Evolutionary conservation across 2,329 filamentous ascomycete species (phyloP), one percentile per base, ranked within the genome.

Genomic region (Alternaria sp.): DNA sequence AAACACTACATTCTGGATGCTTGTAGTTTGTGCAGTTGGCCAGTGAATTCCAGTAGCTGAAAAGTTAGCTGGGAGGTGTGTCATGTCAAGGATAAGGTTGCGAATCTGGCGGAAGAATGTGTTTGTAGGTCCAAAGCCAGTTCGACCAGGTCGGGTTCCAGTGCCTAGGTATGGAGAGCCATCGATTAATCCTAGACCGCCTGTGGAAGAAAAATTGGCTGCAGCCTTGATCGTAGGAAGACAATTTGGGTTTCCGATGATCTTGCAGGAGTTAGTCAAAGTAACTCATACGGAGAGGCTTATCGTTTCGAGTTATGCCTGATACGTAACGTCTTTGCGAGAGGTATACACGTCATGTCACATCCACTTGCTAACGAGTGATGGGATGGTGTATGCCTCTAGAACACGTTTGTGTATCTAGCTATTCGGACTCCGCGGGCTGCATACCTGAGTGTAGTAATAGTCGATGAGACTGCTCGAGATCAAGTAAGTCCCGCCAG

Each of bases 51-150:
- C 79, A 20, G 84, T 81, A 2, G 83, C 81, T 3, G 79, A 71
- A 9, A 78, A 81, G n/a, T 76, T 68, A 0, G 83, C 74, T 25
- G 83, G 80, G 0, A 88, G 81, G 1, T 77, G 75, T 1, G 84
- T 87, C 38, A 83, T 80, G 70, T 92, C 89, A 40, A 92, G 81
- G 57, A 88, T 80, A 50, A 92, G 82, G 70, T 92, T 92, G 9
- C 88, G 82, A 59, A 91, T 84, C 65, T 88, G 86, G 45, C 88
- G 82, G 71, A 84, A 89, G 76, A 92, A 92, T 10, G 89, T 85
- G 66, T 86, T 88, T 36, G 86, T 87, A 3, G 86, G 79, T 10
- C 77, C 74, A 71, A 78, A 83, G 63, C 80, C 81, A 63, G 77
- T 71, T 60, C 70, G 66, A 8, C 71, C 73, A 77, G 46, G 60